Base-by-base conservation (phyloP, 148 eudicot species). In the Linanthus parryae region DNA sequence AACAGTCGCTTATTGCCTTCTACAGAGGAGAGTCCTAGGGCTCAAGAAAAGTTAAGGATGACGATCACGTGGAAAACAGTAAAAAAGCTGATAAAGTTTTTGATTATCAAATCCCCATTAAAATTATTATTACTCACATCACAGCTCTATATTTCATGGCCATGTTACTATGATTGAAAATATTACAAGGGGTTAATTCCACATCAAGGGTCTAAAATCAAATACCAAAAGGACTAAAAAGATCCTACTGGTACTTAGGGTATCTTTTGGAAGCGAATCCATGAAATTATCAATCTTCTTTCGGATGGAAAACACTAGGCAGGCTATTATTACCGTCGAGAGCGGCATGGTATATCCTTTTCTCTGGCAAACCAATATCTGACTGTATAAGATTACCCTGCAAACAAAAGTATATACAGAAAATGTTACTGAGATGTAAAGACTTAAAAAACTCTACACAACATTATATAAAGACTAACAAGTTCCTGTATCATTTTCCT, bases 361-460 rank as follows among this genome's bases (percentile, higher is more conserved):
- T 91, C 84, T 91, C 98, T 9, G 98, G 73, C 81, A 91, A 66
- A 55, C 98, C 98, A 61, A 86, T 73, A 79, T 91, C 98, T 57
- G 95, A 79, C 27, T 79, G 63, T 58, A 49, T 77, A 62, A 91
- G 55, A 58, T 81, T 71, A 36, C 94, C 98, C 98, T 91, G 89
- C 84, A 75, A 22, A 68, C 29, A 64, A 73, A 30, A 53, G 39
- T 59, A 44, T 21, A 41, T 12, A 44, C 58, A 38, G 35, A 44
- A 40, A 51, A 44, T 39, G n/a, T 27, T 8, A 38, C 17, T 37
- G 35, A 15, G 37, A 17, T 12, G 10, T 19, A 21, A 45, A 45
- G 2, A 6, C 1, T 45, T n/a, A n/a, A n/a, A n/a, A n/a, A n/a
- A n/a, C n/a, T n/a, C n/a, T n/a, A n/a, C n/a, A n/a, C n/a, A n/a